Evolutionary conservation across 345 rosid genomes (phyloP).

Genomic region (Odontarrhena argentea): DNA sequence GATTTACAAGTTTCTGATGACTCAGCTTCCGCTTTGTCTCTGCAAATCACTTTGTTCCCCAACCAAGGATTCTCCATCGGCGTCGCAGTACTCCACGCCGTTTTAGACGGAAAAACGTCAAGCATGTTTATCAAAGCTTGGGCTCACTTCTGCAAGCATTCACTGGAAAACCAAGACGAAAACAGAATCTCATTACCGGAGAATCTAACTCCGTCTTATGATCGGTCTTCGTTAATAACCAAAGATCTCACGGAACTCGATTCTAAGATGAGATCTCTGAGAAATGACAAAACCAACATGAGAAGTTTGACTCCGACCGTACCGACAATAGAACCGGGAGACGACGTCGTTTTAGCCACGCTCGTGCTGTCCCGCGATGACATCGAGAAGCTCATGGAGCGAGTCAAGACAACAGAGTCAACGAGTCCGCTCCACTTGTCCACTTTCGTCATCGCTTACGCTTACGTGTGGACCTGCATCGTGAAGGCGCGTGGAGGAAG

Average conservation of each 20-base stretch:
- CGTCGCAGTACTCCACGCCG: conserved; percentile 22
- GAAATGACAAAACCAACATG: background rate
- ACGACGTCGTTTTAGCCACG: conserved; percentile 36
- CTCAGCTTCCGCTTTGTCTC: conserved; percentile 14
- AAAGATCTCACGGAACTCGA: conserved; percentile 27
- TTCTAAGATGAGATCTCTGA: conserved; percentile 1
- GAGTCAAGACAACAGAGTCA: conserved; percentile 29
- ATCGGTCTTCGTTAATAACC: conserved; percentile 11
- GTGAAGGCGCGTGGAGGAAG: conserved; percentile 36
- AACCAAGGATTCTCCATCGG: conserved; percentile 35
- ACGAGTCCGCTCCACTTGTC: conserved; percentile 30
- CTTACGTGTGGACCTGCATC: conserved; percentile 36
- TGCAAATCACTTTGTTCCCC: conserved; percentile 39
- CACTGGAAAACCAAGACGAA: background rate
- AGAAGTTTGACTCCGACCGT: conserved; percentile 24
- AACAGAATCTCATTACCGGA: conserved; percentile 1
- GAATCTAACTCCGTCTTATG: conserved; percentile 30
- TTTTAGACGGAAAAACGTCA: conserved; percentile 30
- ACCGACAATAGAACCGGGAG: background rate
- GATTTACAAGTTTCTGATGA: conserved; percentile 17
- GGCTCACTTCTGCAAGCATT: conserved; percentile 37
- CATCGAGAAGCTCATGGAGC: conserved; percentile 35
- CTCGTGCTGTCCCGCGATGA: conserved; percentile 36
- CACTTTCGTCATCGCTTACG: conserved; percentile 39
- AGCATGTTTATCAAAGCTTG: conserved; percentile 39